Evolutionary conservation across 768 basidiomycete genomes (phyloP), one percentile per base, ranked within the genome.

Genomic region (Coprinellus micaceus): DNA sequence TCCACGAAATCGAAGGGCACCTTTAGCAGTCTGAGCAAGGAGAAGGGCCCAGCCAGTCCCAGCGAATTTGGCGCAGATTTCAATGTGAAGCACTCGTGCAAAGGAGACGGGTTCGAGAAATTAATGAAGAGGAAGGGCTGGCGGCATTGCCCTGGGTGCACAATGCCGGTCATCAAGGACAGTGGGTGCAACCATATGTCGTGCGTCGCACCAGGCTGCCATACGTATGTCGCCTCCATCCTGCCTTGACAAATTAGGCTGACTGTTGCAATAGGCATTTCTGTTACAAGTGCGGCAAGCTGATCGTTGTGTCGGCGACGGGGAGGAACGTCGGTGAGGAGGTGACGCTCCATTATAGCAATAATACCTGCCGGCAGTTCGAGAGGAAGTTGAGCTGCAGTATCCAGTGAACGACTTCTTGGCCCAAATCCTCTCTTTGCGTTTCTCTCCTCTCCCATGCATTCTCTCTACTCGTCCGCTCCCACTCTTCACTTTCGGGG

Each of bases 101-200:
- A 57, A 24, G 56, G 56, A 2, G 56, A 57, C 30, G 50, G 50
- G 22, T 57, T 57, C 25, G 56, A 57, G 21, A 57, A 52, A 26
- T 29, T 57, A 15, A 57, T 57, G 56, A 57, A 57, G 51, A 57
- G 52, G 51, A 57, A 57, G 30, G 56, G 56, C 4, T 57, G 56
- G 56, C 52, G 51, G 44, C 39, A 57, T 40, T 57, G 56, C 21
- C 56, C 56, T 26, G 56, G 56, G 29, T 57, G 56, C 24, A 52
- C 56, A 29, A 57, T 57, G 51, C 56, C 56, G 19, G 51, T 52
- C 13, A n/a, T 52, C 5, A 57, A 57, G 44, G 56, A 57, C 17
- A 33, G 25, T 17, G 56, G 56, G 33, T 57, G 56, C 26, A 57
- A 57, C 51, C 56, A 57, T 47, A 57, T 57, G 56, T 40, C 56